Conservation (phyloP, 495 filamentous ascomycete species). For the Lasiosphaeriaceae sp. region DNA sequence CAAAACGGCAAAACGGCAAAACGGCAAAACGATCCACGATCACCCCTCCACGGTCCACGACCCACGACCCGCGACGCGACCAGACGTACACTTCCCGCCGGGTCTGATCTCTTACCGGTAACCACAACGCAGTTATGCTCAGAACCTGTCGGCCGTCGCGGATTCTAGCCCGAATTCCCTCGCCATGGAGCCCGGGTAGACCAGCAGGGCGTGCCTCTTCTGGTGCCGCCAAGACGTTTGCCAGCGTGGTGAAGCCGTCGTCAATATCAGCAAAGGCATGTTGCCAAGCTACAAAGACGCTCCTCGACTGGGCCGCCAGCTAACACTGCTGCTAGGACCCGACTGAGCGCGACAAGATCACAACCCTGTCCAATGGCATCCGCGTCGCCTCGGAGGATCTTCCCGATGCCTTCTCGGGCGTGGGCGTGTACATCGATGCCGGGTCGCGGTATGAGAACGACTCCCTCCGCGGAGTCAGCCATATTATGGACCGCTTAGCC, state of each 20-base stretch:
- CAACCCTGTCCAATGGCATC: constrained; percentile 86
- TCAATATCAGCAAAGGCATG: constrained; percentile 13
- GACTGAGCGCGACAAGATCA: constrained; percentile 80
- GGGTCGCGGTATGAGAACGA: constrained; percentile 92
- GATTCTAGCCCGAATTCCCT: constrained; percentile 15
- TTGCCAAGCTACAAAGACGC: no score
- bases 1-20: no score
- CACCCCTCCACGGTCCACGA: no score
- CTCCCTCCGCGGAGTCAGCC: constrained; percentile 81
- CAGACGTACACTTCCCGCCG: no score
- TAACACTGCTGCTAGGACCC: constrained; percentile 61
- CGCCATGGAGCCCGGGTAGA: constrained; percentile 11
- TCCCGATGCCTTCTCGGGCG: constrained; percentile 89
- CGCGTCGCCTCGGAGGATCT: constrained; percentile 94
- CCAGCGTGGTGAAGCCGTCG: background rate
- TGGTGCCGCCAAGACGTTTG: background rate
- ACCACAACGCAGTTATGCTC: constrained; percentile 21
- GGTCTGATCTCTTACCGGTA: no score
- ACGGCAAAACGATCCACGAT: no score
- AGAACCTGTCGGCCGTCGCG: constrained; percentile 24
- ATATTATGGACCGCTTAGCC: constrained; percentile 92
- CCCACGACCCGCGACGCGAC: no score
- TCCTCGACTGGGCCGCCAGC: background rate
- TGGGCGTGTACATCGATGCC: constrained; percentile 95
- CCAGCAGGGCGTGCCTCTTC: background rate